These are phyloP conservation scores for Cyamopsis tetragonoloba DNA, from an alignment of 306 rosid genomes.

Conservation along the genomic window DNA sequence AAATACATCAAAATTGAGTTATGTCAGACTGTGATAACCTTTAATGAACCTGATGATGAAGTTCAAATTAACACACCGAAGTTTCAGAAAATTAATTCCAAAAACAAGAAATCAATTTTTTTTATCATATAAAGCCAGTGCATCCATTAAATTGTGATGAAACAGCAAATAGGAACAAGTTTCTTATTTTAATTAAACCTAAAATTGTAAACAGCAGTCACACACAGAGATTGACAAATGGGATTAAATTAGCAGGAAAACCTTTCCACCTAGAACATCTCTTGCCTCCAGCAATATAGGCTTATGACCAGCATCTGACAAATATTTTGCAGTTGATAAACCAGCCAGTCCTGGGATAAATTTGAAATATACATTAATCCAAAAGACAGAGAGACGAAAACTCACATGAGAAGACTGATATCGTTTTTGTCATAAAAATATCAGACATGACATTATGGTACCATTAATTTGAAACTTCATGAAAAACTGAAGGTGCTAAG, in stretches of 20 bases:
- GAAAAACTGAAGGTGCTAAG: background rate
- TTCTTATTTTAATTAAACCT: background rate
- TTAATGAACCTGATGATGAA: background rate
- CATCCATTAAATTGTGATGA: background rate
- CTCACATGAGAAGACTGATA: background rate
- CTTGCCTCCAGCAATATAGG: conserved; percentile 87
- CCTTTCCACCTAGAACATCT: conserved; percentile 99
- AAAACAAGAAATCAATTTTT: conserved; percentile 1
- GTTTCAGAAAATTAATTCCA: background rate
- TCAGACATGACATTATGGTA: background rate
- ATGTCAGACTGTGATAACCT: background rate
- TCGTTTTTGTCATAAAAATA: background rate
- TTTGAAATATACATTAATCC: conserved; percentile 17
- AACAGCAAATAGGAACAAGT: background rate
- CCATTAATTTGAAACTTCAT: conserved; percentile 7
- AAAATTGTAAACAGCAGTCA: conserved; percentile 7
- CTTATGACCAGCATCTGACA: conserved; percentile 98
- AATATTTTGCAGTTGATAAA: conserved; percentile 89
- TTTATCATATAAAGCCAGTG: background rate
- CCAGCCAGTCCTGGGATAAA: conserved; percentile 84
- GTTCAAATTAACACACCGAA: background rate
- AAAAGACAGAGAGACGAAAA: background rate
- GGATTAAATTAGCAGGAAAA: conserved; percentile 39
- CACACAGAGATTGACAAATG: conserved; percentile 16
- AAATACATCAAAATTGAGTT: background rate